Conservation (phyloP, 2,329 filamentous ascomycete species). For the Mycosphaerella sp. region DNA sequence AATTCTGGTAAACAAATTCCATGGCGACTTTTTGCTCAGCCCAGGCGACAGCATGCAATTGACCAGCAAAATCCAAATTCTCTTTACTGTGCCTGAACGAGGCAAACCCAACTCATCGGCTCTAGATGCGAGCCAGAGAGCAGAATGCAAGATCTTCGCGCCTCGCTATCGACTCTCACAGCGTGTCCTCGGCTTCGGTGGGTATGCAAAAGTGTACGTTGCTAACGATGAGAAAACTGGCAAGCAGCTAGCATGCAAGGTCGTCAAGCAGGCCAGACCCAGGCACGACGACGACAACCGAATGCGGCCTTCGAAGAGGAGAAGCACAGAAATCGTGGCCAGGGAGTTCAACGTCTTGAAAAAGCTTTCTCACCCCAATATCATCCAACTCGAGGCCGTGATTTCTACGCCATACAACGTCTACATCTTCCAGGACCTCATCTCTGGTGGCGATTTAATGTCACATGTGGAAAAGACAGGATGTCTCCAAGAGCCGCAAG, state of each 20-base stretch:
- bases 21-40: slow-evolving; percentile 39
- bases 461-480: slow-evolving; percentile 51
- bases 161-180: slow-evolving; percentile 46
- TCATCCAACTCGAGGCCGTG: slow-evolving; percentile 52
- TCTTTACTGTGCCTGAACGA: slow-evolving; percentile 14
- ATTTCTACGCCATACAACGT: slow-evolving; percentile 48
- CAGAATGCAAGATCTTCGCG: slow-evolving; percentile 34
- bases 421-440: slow-evolving; percentile 56
- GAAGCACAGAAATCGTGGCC: slow-evolving; percentile 7
- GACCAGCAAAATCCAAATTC: slow-evolving; percentile 29
- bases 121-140: slow-evolving; percentile 5
- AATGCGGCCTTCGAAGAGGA: neutral
- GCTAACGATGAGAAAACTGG: slow-evolving; percentile 47
- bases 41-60: slow-evolving; percentile 39
- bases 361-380: slow-evolving; percentile 54
- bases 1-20: slow-evolving; percentile 25
- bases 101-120: neutral
- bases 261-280: slow-evolving; percentile 46
- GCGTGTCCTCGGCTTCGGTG: slow-evolving; percentile 49
- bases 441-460: slow-evolving; percentile 55
- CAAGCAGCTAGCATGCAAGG: slow-evolving; percentile 63
- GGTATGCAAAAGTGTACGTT: slow-evolving; percentile 49
- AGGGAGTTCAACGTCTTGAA: slow-evolving; percentile 46
- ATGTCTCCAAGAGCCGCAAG: slow-evolving; percentile 44
- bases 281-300: neutral